Base-by-base conservation (phyloP, 1,284 basidiomycete genomes). In the Marasmius sp. region DNA sequence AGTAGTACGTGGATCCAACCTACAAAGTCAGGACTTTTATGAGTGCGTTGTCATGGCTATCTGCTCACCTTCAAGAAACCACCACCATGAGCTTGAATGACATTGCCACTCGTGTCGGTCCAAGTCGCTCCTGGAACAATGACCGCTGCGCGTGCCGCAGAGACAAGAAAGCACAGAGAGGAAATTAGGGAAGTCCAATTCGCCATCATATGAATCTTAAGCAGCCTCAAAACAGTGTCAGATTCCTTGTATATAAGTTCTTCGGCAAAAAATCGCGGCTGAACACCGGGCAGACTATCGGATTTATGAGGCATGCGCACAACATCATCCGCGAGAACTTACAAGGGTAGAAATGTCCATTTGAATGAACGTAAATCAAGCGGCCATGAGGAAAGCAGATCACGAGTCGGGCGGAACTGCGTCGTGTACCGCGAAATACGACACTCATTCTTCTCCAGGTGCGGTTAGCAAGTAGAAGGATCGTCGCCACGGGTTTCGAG, bases 61-160 rank as follows among this genome's bases (percentile, higher is more conserved):
- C 52, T 50, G 59, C 64, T 34, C 62, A 84, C 85, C 73, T 85
- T 85, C 33, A 88, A 63, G 55, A 88, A 77, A 1, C 85, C 85
- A 8, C 79, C 85, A 6, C 86, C 85, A 70, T 88, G 86, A 7
- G 84, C 85, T 67, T 88, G 86, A 16, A 87, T 87, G n/a, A 79
- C 72, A 68, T 83, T 86, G 4, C 86, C 86, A 64, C 76, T 80
- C 8, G 84, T 87, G 68, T 88, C 86, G 6, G 78, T 83, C 86
- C 85, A 87, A 4, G 79, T 76, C n/a, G 86, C 85, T 27, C 86
- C 86, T 20, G 85, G 80, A 5, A 87, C 85, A 62, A 88, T 85
- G 57, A 84, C 80, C 11, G 74, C 74, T 34, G 77, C 76, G 14
- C 62, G 63, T 10, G 67, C 66, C 20, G 62, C 50, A n/a, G 45